A percentile compares a stretch with the other conserved stretches of the same genome.
These are phyloP conservation scores for Aplosporella prunicola DNA, from an alignment of 2,329 filamentous ascomycete genomes.

Conservation along the genomic window DNA sequence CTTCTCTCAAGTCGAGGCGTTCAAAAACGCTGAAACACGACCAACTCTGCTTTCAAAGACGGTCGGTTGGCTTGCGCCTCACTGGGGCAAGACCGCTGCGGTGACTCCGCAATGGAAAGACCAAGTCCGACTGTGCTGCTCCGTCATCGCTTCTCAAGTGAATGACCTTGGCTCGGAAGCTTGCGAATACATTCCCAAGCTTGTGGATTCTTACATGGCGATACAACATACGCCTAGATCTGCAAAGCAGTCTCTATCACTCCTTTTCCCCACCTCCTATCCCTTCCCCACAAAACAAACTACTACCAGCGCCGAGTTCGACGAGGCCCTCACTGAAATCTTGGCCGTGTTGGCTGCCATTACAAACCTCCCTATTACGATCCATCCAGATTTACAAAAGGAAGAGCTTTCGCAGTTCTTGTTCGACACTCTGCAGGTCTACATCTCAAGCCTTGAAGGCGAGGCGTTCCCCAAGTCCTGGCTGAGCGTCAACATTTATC, in stretches of 20 bases:
- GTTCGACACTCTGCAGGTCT: conserved; percentile 69
- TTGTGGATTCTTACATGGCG: conserved; percentile 78
- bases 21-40: conserved; percentile 67
- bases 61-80: conserved; percentile 80
- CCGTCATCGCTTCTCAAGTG: conserved; percentile 79
- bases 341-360: conserved; percentile 78
- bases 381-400: conserved; percentile 65
- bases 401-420: conserved; percentile 67
- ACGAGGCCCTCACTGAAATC: conserved; percentile 81
- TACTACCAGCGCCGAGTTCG: conserved; percentile 54
- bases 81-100: conserved; percentile 71
- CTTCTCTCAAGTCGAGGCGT: conserved; percentile 73
- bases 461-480: conserved; percentile 83
- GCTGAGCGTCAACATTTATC: conserved; percentile 88
- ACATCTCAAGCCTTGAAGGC: conserved; percentile 80
- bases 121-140: conserved; percentile 87
- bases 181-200: conserved; percentile 80
- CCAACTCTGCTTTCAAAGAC: conserved; percentile 70
- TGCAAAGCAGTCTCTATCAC: conserved; percentile 56
- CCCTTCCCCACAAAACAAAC: conserved; percentile 73
- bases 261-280: conserved; percentile 83
- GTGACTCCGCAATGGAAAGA: conserved; percentile 83
- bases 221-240: conserved; percentile 58
- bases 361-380: conserved; percentile 61
- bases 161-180: conserved; percentile 70